phyloP scores from a whole-genome alignment of 148 eudicot species.

The Beta vulgaris region DNA sequence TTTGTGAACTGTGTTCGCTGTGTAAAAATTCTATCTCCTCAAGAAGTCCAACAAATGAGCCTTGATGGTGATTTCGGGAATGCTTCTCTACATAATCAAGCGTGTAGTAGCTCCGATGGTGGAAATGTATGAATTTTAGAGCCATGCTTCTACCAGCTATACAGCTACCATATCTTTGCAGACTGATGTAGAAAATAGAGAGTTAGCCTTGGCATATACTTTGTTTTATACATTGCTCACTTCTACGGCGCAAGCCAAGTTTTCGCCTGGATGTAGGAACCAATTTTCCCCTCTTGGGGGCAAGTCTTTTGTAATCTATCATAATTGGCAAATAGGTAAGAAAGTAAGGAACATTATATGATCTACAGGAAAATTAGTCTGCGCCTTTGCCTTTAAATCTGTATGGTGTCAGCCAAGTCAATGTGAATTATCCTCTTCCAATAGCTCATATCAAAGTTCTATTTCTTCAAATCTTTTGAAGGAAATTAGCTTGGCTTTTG shows the following conservation, averaged over 20 bases:
- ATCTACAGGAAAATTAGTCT: background rate
- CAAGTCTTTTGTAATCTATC: background rate
- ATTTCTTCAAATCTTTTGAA: too few species aligned
- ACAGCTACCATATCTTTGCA: background rate
- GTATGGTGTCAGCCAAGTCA: too few species aligned
- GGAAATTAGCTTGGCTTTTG: too few species aligned
- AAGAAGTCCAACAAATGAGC: constrained; percentile 98
- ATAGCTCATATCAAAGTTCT: too few species aligned
- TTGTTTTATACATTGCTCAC: constrained; percentile 3
- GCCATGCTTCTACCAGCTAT: background rate
- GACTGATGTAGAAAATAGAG: background rate
- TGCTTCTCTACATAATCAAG: constrained; percentile 64
- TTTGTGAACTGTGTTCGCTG: constrained; percentile 82
- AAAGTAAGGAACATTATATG: background rate
- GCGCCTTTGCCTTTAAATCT: background rate
- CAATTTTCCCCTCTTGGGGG: background rate
- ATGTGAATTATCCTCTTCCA: too few species aligned
- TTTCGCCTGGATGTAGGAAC: background rate
- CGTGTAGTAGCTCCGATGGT: constrained; percentile 91
- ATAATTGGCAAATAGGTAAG: background rate
- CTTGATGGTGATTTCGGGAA: constrained; percentile 87
- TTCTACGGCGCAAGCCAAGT: background rate
- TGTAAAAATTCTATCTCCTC: constrained; percentile 93
- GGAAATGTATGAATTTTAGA: constrained; percentile 49
- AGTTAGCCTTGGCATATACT: background rate